Conservation (phyloP, 805 yeast genomes). For the Naumovozyma dairenensis region DNA sequence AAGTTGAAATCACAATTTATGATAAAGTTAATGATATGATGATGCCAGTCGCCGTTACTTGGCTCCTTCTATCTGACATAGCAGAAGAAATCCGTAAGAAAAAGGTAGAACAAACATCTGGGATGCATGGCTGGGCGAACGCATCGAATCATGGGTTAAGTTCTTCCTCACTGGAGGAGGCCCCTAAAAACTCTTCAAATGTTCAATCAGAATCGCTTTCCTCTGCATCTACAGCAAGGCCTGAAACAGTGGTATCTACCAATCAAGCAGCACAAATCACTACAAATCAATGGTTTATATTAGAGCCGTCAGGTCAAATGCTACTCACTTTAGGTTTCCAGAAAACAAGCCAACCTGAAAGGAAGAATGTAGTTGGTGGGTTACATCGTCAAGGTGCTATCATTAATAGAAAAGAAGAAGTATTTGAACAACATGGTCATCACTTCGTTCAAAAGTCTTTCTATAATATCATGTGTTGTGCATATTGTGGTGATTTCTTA, state of each 20-base stretch:
- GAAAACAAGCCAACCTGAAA: constrained; percentile 46
- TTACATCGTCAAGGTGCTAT: constrained; percentile 97
- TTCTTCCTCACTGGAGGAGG: background rate
- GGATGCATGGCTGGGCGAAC: constrained; percentile 77
- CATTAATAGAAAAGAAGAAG: constrained; percentile 79
- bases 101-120: constrained; percentile 65
- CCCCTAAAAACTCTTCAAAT: constrained; percentile 1
- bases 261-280: constrained; percentile 26
- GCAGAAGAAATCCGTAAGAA: constrained; percentile 91
- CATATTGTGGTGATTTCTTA: constrained; percentile 91
- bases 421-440: constrained; percentile 93
- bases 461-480: constrained; percentile 94
- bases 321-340: constrained; percentile 69
- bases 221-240: background rate
- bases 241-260: background rate
- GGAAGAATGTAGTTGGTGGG: constrained; percentile 43
- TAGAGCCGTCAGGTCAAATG: constrained; percentile 93
- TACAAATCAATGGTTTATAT: constrained; percentile 74
- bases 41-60: constrained; percentile 84
- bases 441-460: constrained; percentile 92
- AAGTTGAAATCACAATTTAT: constrained; percentile 77
- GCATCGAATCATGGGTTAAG: constrained; percentile 40
- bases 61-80: constrained; percentile 85
- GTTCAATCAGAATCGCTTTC: background rate
- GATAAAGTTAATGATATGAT: constrained; percentile 59